Evolutionary conservation across 2,329 filamentous ascomycete genomes (phyloP).

Genomic region (Chalaropsis thielavioides): DNA sequence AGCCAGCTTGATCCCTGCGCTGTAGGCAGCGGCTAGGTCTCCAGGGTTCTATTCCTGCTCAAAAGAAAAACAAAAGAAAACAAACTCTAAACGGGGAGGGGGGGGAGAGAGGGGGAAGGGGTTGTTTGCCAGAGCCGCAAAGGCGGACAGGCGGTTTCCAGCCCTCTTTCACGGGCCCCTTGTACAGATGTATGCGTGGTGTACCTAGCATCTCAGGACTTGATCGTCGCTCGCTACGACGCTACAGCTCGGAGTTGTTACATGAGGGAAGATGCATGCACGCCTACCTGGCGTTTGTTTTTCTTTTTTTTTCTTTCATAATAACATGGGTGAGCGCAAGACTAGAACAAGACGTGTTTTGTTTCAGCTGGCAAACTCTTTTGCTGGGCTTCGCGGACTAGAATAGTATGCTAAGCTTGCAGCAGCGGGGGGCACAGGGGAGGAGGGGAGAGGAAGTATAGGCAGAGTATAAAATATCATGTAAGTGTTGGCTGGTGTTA

Average conservation of each 20-base stretch:
- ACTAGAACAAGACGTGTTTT: no score
- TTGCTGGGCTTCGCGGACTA: no score
- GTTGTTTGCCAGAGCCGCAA: background rate
- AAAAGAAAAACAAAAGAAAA: background rate
- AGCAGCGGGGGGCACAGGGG: no score
- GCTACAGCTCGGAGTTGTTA: background rate
- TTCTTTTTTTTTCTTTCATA: no score
- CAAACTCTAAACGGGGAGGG: background rate
- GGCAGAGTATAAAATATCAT: background rate
- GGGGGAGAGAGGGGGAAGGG: no score
- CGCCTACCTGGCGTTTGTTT: background rate
- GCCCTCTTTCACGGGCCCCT: no score
- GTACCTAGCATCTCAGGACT: no score
- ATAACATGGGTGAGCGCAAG: no score
- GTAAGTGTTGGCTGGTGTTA: background rate
- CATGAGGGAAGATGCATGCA: background rate
- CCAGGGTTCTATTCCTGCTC: background rate
- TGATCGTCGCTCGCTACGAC: background rate
- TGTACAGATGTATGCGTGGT: no score
- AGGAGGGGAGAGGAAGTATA: no score
- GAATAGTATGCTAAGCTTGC: no score
- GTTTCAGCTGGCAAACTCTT: background rate
- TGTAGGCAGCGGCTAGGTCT: background rate
- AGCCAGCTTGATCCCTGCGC: background rate
- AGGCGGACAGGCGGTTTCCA: background rate